Base-by-base conservation (phyloP, 140 eudicot species). In the Anethum foeniculum region DNA sequence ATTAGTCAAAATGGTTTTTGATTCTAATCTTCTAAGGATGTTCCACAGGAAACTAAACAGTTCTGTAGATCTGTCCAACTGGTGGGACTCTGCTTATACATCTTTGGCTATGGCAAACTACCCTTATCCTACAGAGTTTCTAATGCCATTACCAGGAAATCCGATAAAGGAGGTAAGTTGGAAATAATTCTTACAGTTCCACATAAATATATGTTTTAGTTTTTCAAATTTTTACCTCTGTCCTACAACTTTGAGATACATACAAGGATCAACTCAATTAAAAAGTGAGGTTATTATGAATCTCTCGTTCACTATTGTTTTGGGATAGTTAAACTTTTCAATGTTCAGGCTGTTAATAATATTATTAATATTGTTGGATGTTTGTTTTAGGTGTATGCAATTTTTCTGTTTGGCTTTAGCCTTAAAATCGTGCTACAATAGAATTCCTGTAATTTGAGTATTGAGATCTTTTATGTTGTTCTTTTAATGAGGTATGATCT, bases 91-190 rank as follows among this genome's bases (percentile, higher is more conserved):
- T 3, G 97, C 96, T 64, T 94, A 94, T 85, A 90, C 94, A 75
- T 90, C 82, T 85, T 85, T 94, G 82, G 98, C 98, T 39, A 94
- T 94, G 98, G 94, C 80, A 27, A 84, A 94, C 86, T 94, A 94
- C 75, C 98, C 97, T 21, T 92, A 94, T 80, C 90, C 97, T 72
- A 39, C 96, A 21, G 91, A 89, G 23, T 94, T 90, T 83, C 72
- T 92, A 75, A 94, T 92, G 97, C 97, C 98, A 72, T 83, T 94
- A 88, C 98, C 98, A 73, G 96, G 89, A 67, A 73, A 90, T 80
- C 98, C 98, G 1, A 88, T 94, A 72, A 94, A 90, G 84, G 98
- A 92, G 98, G 98, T 90, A 62, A 77, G 85, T 81, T 23, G 75
- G 65, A 18, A 47, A 11, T 65, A 23, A 43, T 46, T 25, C 60